Percentiles rank a stretch among this genome's conserved stretches.
Evolutionary conservation across 2,329 filamentous ascomycete genomes (phyloP).

Genomic region (Diplodia seriata): DNA sequence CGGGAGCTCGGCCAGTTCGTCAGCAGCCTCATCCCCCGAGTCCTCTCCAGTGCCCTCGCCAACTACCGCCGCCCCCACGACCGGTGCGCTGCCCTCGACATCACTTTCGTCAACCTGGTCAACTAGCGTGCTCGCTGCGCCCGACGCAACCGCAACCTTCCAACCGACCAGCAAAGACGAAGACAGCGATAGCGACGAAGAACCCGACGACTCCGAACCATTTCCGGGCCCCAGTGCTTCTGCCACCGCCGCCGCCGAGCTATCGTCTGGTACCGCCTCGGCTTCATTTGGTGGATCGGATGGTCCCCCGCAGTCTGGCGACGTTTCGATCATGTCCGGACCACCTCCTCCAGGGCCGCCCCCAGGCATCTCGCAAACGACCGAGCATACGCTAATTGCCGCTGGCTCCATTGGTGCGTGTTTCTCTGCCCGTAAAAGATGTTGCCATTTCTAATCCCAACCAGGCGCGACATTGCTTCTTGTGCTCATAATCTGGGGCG

Average conservation of each 20-base stretch:
- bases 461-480: constrained; percentile 49
- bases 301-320: constrained; percentile 15
- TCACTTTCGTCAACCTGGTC: constrained; percentile 7
- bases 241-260: neutral
- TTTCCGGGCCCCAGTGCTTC: neutral
- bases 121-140: neutral
- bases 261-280: neutral
- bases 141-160: neutral
- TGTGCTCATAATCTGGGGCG: constrained; percentile 45
- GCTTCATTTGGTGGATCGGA: neutral
- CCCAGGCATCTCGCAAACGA: constrained; percentile 45
- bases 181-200: constrained; percentile 18
- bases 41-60: constrained; percentile 15
- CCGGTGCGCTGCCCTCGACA: constrained; percentile 6
- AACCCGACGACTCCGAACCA: neutral
- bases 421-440: neutral
- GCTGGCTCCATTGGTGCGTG: constrained; percentile 49
- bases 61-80: constrained; percentile 2
- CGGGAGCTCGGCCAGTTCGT: constrained; percentile 11
- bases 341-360: constrained; percentile 35
- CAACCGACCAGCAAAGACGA: neutral
- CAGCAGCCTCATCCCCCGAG: constrained; percentile 15
- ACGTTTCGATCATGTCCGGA: constrained; percentile 17
- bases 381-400: constrained; percentile 50
- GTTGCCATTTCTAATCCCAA: neutral